Base-by-base conservation (phyloP, 495 filamentous ascomycete species). In the Tricharina praecox region DNA sequence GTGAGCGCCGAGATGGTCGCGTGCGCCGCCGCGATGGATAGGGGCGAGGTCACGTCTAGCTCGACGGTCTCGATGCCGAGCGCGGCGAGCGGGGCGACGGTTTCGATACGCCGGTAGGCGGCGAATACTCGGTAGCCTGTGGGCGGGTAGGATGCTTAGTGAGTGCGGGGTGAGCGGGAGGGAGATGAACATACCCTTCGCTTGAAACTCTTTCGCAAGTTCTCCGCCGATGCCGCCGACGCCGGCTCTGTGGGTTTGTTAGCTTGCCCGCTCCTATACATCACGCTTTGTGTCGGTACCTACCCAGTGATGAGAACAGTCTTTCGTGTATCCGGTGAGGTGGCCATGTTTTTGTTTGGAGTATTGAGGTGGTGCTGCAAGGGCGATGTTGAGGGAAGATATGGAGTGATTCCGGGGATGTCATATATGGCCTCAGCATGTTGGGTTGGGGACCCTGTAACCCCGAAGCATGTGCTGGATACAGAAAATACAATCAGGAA, bases 141-240 rank as follows among this genome's bases (percentile, higher is more conserved):
- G 19, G 3, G 13, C 5, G 0, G 11, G 42, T 32, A 52, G 43
- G n/a, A n/a, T n/a, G n/a, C n/a, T n/a, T n/a, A 5, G 15, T 3
- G 18, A 42, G 9, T 28, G 13, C 23, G 5, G n/a, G 45, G 21
- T 15, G 16, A 16, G 10, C 5, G 19, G 3, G 7, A 7, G 23
- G 24, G 15, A 9, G 28, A 13, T 7, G 23, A 19, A n/a, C 28
- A 13, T 7, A 57, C 71, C 73, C 18, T 54, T 58, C 2, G 48
- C 45, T 19, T 68, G 65, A 56, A 77, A 77, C 23, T 63, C 64
- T 3, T 54, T 53, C 3, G 74, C 76, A 9, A 78, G 63, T n/a
- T 67, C 70, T 35, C 64, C 62, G 11, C 75, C 75, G 48, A 77
- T 70, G 37, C 73, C 68, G 15, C 70, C 72, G 16, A 58, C 37